Evolutionary conservation across 129 eudicot species (phyloP), one percentile per base, ranked within the genome.

Genomic region (Lonicera japonica): DNA sequence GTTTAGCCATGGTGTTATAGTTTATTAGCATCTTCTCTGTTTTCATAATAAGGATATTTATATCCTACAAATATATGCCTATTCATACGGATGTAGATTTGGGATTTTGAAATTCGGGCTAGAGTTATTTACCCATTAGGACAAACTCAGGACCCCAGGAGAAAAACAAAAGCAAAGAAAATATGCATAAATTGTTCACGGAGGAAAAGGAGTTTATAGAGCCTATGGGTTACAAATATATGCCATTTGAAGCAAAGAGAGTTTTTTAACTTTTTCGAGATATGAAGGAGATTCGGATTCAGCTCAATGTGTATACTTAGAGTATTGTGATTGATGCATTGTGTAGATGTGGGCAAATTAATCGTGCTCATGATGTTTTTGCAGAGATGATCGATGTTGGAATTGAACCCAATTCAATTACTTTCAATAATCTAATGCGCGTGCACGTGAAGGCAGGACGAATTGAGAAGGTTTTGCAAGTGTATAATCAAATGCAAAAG

Each of bases 341-440:
- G 72, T 88, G 99, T 70, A 81, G 99, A 46, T 56, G 52, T 20
- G 96, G 96, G 16, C 95, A 92, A 58, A 80, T 88, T 57, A 82
- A 82, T 0, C 86, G 96, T 1, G 95, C 99, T 0, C 89, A 88
- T 48, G 99, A 88, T 56, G 96, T 92, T 52, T 82, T 92, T 5
- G 73, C 96, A 8, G 99, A 92, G 71, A 92, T 92, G 99, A 72
- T 92, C 66, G 92, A 92, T 29, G 65, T 56, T 56, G 91, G 85
- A 8, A 75, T 84, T 68, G 45, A 66, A 53, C 99, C 99, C 0
- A 92, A 92, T 75, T 76, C 85, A 0, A 62, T 79, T 25, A 88
- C 96, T 17, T 92, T 82, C 16, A 92, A 92, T 22, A 92, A 88
- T 64, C 39, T 92, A 53, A 92, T 88, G 89, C 70, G 95, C 54